These are phyloP conservation scores for Irpex lacteus DNA, from an alignment of 1,284 basidiomycete genomes.

Conservation along the genomic window DNA sequence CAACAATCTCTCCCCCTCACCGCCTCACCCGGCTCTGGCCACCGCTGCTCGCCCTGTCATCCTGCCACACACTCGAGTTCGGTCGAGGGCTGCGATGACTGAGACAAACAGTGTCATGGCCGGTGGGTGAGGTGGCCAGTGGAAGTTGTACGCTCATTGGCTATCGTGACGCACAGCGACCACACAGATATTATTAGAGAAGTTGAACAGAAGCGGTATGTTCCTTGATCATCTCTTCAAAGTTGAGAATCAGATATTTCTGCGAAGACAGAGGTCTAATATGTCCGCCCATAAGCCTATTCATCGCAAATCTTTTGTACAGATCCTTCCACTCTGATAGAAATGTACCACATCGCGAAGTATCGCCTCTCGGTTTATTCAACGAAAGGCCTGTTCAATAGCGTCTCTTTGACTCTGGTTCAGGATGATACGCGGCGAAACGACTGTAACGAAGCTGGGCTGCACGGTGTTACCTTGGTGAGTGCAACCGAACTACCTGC, in stretches of 20 bases:
- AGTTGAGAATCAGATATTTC: background rate
- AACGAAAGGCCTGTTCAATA: background rate
- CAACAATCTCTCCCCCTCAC: background rate
- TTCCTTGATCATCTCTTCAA: too few relatives aligned
- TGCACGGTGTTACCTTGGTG: background rate
- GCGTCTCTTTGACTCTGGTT: background rate
- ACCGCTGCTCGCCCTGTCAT: background rate
- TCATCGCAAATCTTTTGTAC: background rate
- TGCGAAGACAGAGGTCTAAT: background rate
- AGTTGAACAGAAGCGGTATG: background rate
- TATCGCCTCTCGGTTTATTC: background rate
- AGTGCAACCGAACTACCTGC: background rate
- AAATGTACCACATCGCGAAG: background rate
- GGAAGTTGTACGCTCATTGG: background rate
- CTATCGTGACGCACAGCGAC: background rate
- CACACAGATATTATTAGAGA: background rate
- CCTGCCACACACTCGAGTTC: background rate
- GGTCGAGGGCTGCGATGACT: background rate
- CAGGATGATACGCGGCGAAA: background rate
- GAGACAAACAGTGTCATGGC: background rate
- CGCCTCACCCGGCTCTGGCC: background rate
- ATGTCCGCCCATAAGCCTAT: background rate
- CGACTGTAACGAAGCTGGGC: background rate
- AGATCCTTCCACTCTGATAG: background rate
- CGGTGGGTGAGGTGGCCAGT: background rate